Evolutionary conservation across 805 yeast species (phyloP).

Genomic region (Tetrapisispora phaffii): DNA sequence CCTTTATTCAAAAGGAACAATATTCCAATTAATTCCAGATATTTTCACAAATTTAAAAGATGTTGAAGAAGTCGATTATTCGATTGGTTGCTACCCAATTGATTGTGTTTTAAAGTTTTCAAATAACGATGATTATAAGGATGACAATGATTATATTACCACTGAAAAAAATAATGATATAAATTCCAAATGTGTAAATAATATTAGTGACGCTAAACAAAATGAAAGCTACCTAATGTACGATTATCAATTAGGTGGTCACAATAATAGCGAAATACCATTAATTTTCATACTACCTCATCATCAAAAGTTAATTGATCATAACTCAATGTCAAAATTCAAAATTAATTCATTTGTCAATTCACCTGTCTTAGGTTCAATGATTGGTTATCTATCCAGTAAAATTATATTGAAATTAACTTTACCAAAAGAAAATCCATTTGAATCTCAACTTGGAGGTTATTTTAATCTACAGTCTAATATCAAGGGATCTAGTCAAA

Average conservation of each 20-base stretch:
- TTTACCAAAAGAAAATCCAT: neutral
- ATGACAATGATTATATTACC: neutral
- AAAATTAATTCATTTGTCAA: slow-evolving; percentile 22
- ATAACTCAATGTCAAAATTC: neutral
- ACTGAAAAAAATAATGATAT: neutral
- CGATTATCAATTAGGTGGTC: slow-evolving; percentile 35
- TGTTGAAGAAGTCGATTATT: slow-evolving; percentile 36
- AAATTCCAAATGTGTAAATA: too few species aligned
- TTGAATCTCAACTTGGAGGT: slow-evolving; percentile 1
- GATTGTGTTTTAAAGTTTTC: slow-evolving; percentile 24
- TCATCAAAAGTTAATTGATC: slow-evolving; percentile 36
- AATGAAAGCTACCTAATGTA: slow-evolving; percentile 14
- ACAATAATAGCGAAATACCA: slow-evolving; percentile 34
- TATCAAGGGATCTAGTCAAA: neutral
- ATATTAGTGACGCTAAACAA: neutral
- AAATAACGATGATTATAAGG: neutral
- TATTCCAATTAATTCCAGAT: slow-evolving; percentile 3
- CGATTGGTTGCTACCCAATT: slow-evolving; percentile 53
- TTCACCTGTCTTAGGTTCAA: slow-evolving; percentile 40
- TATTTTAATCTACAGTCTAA: neutral
- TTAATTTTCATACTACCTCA: slow-evolving; percentile 59
- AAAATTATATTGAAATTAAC: slow-evolving; percentile 18
- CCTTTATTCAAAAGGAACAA: slow-evolving; percentile 1
- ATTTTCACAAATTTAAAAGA: neutral
- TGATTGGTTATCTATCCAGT: slow-evolving; percentile 35